Conservation (phyloP, 1,284 basidiomycete species). For the Sporisorium scitamineum region DNA sequence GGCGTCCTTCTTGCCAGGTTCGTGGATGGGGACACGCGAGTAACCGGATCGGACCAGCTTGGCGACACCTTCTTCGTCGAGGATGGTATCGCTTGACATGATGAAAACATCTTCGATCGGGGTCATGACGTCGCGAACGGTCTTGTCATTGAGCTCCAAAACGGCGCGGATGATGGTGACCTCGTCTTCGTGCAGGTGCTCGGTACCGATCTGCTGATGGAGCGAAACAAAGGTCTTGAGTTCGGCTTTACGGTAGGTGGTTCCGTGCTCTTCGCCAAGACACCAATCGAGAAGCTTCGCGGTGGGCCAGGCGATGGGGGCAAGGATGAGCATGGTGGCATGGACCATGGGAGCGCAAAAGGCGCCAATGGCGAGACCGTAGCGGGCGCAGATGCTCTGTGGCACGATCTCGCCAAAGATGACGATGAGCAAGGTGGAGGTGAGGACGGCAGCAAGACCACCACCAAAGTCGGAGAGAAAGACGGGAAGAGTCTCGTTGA, state of each 20-base stretch:
- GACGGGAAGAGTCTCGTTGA: constrained; percentile 73
- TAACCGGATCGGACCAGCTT: constrained; percentile 78
- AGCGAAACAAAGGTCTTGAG: constrained; percentile 86
- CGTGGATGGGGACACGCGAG: constrained; percentile 91
- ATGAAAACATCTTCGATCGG: constrained; percentile 79
- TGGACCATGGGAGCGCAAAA: constrained; percentile 81
- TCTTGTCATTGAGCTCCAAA: constrained; percentile 72
- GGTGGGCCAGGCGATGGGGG: constrained; percentile 71
- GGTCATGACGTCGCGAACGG: constrained; percentile 77
- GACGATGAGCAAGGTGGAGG: constrained; percentile 69
- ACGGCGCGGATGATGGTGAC: constrained; percentile 76
- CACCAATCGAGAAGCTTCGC: constrained; percentile 70
- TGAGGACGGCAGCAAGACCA: constrained; percentile 61
- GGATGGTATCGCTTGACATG: constrained; percentile 79
- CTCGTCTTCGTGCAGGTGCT: constrained; percentile 82
- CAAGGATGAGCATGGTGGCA: constrained; percentile 70
- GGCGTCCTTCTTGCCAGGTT: constrained; percentile 78
- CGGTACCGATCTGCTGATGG: constrained; percentile 84
- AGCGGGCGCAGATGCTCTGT: constrained; percentile 80
- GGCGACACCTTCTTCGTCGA: constrained; percentile 82
- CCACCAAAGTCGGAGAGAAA: constrained; percentile 67
- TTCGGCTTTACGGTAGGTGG: constrained; percentile 72
- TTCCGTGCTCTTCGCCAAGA: constrained; percentile 71
- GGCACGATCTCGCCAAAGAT: constrained; percentile 71
- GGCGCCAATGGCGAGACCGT: constrained; percentile 90